Evolutionary conservation across 2,329 filamentous ascomycete genomes (phyloP).

Genomic region (Cordyceps militaris): DNA sequence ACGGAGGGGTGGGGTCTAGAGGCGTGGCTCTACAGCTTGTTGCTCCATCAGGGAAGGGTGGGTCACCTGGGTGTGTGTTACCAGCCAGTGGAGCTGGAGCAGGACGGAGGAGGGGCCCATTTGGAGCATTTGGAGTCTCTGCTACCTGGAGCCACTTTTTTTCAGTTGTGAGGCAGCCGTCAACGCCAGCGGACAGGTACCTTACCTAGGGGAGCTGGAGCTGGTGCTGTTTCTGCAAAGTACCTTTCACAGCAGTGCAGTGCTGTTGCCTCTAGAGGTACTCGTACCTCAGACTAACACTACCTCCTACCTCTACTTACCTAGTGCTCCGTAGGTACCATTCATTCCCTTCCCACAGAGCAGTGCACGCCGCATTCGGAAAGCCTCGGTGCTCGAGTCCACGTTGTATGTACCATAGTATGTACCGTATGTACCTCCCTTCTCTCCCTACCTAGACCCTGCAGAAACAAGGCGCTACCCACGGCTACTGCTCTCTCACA

Average conservation of each 20-base stretch:
- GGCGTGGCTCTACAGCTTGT: neutral
- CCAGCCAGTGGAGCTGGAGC: neutral
- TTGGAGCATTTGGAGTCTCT: too few species aligned
- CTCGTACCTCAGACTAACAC: too few species aligned
- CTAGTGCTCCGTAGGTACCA: too few species aligned
- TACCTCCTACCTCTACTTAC: too few species aligned
- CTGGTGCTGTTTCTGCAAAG: neutral
- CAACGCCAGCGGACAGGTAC: neutral
- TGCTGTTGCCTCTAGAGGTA: too few species aligned
- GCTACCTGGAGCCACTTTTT: neutral
- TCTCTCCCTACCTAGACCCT: neutral
- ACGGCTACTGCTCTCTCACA: neutral
- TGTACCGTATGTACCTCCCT: neutral
- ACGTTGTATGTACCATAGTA: neutral
- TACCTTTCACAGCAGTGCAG: too few species aligned
- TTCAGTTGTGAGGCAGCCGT: neutral
- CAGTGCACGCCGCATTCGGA: neutral
- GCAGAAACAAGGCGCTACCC: neutral
- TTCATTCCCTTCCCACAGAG: neutral
- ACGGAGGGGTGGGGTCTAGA: neutral
- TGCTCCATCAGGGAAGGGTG: neutral
- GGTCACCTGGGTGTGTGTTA: neutral
- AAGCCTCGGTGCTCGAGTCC: neutral
- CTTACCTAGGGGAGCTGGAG: neutral
- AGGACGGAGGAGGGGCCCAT: neutral